A percentile compares a stretch with the other conserved stretches of the same genome.
phyloP scores from a whole-genome alignment of 2,329 filamentous ascomycete genomes.

The Metarhizium anisopliae region DNA sequence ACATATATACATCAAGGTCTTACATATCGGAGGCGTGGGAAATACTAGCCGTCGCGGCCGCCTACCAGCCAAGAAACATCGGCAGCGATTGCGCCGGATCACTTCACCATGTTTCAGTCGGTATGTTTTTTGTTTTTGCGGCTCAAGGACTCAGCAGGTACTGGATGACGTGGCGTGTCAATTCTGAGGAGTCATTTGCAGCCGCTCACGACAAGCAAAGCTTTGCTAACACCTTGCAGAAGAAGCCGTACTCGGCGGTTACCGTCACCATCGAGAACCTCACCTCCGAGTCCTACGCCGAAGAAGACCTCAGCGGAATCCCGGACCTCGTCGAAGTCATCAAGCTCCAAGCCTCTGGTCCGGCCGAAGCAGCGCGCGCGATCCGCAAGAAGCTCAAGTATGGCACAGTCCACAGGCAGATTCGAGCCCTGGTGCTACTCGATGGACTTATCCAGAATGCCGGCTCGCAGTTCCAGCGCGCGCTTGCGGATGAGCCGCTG shows the following conservation, averaged over 20 bases:
- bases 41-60: not conserved
- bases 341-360: constrained; percentile 77
- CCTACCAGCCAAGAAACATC: not conserved
- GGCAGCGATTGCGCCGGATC: not conserved
- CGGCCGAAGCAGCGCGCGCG: constrained; percentile 81
- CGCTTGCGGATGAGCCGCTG: constrained; percentile 83
- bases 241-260: constrained; percentile 85
- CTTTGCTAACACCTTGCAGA: constrained; percentile 13
- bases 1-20: not conserved
- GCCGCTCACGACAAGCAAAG: too few species aligned
- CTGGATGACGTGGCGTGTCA: too few species aligned
- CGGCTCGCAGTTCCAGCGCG: constrained; percentile 74
- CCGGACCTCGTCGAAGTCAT: constrained; percentile 93
- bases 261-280: constrained; percentile 87
- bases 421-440: constrained; percentile 78
- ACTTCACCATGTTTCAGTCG: constrained; percentile 21
- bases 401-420: constrained; percentile 84
- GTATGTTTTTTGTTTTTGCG: constrained; percentile 10
- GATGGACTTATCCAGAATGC: constrained; percentile 95
- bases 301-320: constrained; percentile 85
- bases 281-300: constrained; percentile 80
- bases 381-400: constrained; percentile 99
- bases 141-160: not conserved
- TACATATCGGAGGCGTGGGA: not conserved
- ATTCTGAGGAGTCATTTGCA: too few species aligned